These are phyloP conservation scores for Barnettozyma siamensis DNA, from an alignment of 805 yeast genomes.

Conservation along the genomic window DNA sequence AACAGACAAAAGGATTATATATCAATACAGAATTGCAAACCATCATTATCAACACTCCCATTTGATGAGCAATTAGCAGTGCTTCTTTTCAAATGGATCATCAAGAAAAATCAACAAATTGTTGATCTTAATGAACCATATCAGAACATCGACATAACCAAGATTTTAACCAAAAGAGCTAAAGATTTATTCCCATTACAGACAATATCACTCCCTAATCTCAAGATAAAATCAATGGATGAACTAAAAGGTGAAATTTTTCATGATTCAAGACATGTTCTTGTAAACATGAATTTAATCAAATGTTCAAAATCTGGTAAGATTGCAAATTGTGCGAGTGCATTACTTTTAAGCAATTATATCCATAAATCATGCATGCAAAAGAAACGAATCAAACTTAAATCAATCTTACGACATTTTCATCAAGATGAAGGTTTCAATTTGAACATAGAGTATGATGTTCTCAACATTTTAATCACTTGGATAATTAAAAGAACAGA, in stretches of 20 bases:
- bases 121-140: conserved; percentile 18
- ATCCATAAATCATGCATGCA: too few species aligned
- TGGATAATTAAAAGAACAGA: conserved; percentile 3
- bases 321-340: neutral
- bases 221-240: conserved; percentile 9
- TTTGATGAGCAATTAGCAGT: conserved; percentile 12
- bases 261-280: conserved; percentile 22
- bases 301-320: conserved; percentile 6
- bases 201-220: conserved; percentile 8
- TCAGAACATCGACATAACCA: conserved; percentile 9
- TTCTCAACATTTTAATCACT: neutral
- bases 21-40: conserved; percentile 9
- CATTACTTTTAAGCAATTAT: neutral
- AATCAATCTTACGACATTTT: neutral
- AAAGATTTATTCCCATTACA: conserved; percentile 12
- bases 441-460: neutral
- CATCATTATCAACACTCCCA: neutral
- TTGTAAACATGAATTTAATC: conserved; percentile 20
- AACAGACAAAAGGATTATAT: neutral
- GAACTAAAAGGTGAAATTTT: conserved; percentile 21
- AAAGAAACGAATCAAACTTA: neutral
- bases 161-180: conserved; percentile 15
- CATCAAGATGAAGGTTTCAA: neutral
- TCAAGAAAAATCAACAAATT: conserved; percentile 5
- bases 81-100: conserved; percentile 21